Base-by-base conservation (phyloP, 805 yeast genomes). In the Nakazawaea ernobii region DNA sequence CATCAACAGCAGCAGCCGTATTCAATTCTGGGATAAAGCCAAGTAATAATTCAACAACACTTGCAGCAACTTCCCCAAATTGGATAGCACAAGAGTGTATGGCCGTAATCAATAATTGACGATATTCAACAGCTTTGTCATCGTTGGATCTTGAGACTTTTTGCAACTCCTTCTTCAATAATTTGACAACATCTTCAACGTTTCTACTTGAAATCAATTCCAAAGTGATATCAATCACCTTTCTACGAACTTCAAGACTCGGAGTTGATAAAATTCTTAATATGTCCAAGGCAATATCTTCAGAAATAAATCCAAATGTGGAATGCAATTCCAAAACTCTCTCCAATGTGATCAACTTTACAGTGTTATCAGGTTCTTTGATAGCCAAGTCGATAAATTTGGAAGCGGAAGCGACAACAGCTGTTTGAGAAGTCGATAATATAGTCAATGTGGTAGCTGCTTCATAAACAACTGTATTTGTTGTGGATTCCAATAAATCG, bases 351-450 rank as follows among this genome's bases (percentile, higher is more conserved):
- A 92, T 91, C 54, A 94, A 77, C 67, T 95, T 95, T 57, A 92
- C 91, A 60, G 91, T 94, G 69, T 87, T 91, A 66, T 94, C 98
- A n/a, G 96, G 76, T 62, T 90, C 98, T 61, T 85, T 87, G 56
- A 84, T 82, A 32, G 97, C 95, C 56, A 94, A 74, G 49, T 88
- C 96, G 52, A 92, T 82, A 59, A 89, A 85, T 64, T 89, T 89
- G 48, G 81, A 67, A 35, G 96, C 98, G 13, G 96, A 94, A 52
- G 82, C 77, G 46, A 81, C 70, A 48, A 92, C 75, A 15, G 86
- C 80, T 15, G 78, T 68, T 26, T 91, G 84, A 46, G 82, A 79
- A 46, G 71, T 64, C 26, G 79, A 66, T 49, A 78, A 61, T 10
- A 77, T 67, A 29, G 84, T 77, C 58, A 86, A 71, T 6, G 97